Evolutionary conservation across 2,329 filamentous ascomycete species (phyloP).

Genomic region (Aspergillus latus): DNA sequence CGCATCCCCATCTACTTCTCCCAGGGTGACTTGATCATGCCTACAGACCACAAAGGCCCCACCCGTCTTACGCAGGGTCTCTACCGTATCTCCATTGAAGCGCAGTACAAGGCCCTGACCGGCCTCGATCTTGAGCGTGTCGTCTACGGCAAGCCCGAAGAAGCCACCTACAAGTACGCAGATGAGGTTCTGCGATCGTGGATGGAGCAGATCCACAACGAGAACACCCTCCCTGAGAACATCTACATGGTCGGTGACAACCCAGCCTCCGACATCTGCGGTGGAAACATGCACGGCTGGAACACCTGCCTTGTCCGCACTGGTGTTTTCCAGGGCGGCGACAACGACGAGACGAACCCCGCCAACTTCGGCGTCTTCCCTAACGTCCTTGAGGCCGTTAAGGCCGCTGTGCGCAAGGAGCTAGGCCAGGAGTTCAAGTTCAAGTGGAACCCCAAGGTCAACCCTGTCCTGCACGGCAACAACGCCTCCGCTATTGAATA

Average conservation of each 20-base stretch:
- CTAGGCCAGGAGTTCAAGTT: constrained; percentile 73
- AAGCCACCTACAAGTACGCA: constrained; percentile 76
- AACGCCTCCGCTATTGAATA: constrained; percentile 58
- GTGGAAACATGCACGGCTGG: constrained; percentile 79
- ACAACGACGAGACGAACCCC: constrained; percentile 74
- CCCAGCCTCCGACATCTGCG: constrained; percentile 70
- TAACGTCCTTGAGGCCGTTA: constrained; percentile 70
- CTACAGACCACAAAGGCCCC: constrained; percentile 60
- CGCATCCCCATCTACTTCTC: constrained; percentile 75
- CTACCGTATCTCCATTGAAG: constrained; percentile 73
- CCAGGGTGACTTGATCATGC: constrained; percentile 65
- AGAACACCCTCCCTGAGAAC: constrained; percentile 66
- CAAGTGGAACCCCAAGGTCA: constrained; percentile 69
- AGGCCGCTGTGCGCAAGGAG: constrained; percentile 66
- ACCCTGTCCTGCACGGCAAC: constrained; percentile 61
- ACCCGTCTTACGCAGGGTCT: constrained; percentile 71
- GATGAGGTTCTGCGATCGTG: constrained; percentile 70
- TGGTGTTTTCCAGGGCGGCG: constrained; percentile 74
- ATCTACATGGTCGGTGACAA: constrained; percentile 78
- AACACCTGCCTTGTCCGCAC: constrained; percentile 77
- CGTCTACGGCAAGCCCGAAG: constrained; percentile 72
- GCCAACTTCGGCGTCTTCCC: constrained; percentile 74
- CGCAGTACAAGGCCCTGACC: constrained; percentile 63
- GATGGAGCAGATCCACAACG: constrained; percentile 75
- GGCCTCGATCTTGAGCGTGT: constrained; percentile 71